Base-by-base conservation (phyloP, 306 rosid genomes). In the Sphenostylis stenocarpa region DNA sequence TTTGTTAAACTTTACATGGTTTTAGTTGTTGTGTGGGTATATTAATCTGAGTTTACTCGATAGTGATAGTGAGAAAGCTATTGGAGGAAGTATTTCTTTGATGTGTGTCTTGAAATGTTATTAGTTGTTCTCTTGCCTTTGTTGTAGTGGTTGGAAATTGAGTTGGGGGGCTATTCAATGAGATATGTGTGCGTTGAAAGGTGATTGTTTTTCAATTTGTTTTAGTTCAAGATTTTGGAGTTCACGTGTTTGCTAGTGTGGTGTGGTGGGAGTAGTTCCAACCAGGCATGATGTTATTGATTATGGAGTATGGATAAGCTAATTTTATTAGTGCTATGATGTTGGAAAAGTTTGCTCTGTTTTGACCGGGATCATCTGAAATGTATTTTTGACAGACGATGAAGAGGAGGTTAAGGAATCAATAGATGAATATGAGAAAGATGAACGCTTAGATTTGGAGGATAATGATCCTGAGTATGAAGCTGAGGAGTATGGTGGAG, bases 381-480 rank as follows among this genome's bases (percentile, higher is more conserved):
- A 63, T 73, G 36, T 74, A 49, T 85, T 85, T 51, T 77, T 87
- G 86, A 65, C 98, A 96, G 98, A 90, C n/a, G 60, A 76, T 56
- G 97, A 92, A 72, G 98, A 90, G 45, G 97, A 87, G 78, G 88
- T 86, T 84, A 96, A 88, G 79, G 97, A 92, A 55, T 79, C 89
- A 4, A 84, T 90, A 23, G 98, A 89, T 57, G 98, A 91, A 49
- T 91, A 85, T 86, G 99, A 86, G 75, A 96, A 72, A 81, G 97
- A 87, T 80, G 99, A 96, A 67, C 89, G 93, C 67, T 87, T 96
- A 62, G 98, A 96, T 73, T 88, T 96, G 78, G 99, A 96, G 81
- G 98, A 92, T 87, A 89, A 94, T 71, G 98, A 96, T n/a, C 96
- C 94, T 16, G 98, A 96, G 77, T 95, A 88, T 72, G 99, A 95